These are phyloP conservation scores for Spongiforma sp. DNA, from an alignment of 1,284 basidiomycete genomes.

Conservation along the genomic window DNA sequence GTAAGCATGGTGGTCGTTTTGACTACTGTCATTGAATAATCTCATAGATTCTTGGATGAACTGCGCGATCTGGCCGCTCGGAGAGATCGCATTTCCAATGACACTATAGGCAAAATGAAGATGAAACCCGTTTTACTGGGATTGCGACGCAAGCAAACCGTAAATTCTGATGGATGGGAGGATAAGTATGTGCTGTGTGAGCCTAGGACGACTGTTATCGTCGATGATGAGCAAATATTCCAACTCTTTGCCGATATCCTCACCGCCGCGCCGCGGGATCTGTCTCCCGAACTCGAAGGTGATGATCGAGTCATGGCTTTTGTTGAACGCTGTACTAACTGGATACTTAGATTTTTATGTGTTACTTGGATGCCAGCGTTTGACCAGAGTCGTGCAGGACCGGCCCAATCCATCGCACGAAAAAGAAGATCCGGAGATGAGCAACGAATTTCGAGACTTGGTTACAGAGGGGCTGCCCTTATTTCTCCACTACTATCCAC, in stretches of 20 bases:
- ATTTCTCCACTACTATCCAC: no score
- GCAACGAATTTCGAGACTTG: neutral
- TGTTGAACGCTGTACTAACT: neutral
- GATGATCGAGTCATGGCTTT: neutral
- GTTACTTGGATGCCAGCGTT: neutral
- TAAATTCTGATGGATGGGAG: slow-evolving; percentile 34
- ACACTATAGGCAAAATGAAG: slow-evolving; percentile 70
- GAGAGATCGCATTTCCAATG: slow-evolving; percentile 58
- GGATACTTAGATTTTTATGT: neutral
- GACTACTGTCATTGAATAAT: neutral
- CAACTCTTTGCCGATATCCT: no score
- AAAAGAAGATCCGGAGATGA: neutral
- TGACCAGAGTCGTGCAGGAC: neutral
- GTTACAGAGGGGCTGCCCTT: neutral
- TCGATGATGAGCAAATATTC: slow-evolving; percentile 4
- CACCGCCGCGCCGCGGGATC: neutral
- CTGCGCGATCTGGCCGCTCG: slow-evolving; percentile 88
- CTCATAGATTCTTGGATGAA: slow-evolving; percentile 66
- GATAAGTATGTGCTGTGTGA: neutral
- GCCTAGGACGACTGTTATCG: slow-evolving; percentile 9
- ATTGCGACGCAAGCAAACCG: slow-evolving; percentile 47
- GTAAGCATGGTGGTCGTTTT: slow-evolving; percentile 38
- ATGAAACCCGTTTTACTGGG: slow-evolving; percentile 76
- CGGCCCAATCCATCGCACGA: neutral
- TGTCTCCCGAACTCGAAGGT: slow-evolving; percentile 11